These are phyloP conservation scores for Amaranthus hypochondriacus DNA, from an alignment of 148 eudicot species.

Conservation along the genomic window DNA sequence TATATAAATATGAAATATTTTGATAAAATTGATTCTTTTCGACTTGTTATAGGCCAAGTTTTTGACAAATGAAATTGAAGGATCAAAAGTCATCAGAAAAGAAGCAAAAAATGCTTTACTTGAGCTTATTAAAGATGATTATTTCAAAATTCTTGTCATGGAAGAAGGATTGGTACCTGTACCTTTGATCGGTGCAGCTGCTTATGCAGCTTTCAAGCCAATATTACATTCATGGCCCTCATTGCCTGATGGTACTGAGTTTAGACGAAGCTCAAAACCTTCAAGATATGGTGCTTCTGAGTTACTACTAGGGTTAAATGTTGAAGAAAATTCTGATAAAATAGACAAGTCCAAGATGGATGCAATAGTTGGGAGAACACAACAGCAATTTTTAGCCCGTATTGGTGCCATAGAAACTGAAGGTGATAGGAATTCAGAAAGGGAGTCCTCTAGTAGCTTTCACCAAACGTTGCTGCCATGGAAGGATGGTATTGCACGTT, in stretches of 20 bases:
- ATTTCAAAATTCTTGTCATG: constrained; percentile 55
- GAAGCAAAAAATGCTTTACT: constrained; percentile 62
- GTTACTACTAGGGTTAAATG: constrained; percentile 60
- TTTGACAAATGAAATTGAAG: constrained; percentile 44
- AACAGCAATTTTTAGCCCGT: constrained; percentile 79
- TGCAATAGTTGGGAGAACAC: constrained; percentile 66
- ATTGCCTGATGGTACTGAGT: constrained; percentile 77
- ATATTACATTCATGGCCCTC: constrained; percentile 72
- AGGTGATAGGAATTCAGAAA: constrained; percentile 32
- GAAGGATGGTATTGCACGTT: constrained; percentile 82
- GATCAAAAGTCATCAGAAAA: constrained; percentile 49
- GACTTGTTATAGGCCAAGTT: constrained; percentile 53
- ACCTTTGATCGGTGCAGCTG: constrained; percentile 77
- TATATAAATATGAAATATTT: background rate
- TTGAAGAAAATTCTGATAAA: constrained; percentile 41
- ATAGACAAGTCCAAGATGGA: constrained; percentile 58
- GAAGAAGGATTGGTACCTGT: constrained; percentile 83
- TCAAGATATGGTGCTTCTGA: constrained; percentile 75
- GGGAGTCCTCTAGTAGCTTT: constrained; percentile 26
- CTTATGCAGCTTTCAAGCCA: constrained; percentile 65
- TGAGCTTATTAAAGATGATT: constrained; percentile 67
- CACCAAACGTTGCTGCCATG: constrained; percentile 59
- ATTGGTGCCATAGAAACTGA: constrained; percentile 75
- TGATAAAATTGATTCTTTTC: background rate
- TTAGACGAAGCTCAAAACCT: constrained; percentile 46